A percentile compares a stretch with the other conserved stretches of the same genome.
Evolutionary conservation across 176 grass and related monocot species (phyloP).

Genomic region (Oryza glaberrima): DNA sequence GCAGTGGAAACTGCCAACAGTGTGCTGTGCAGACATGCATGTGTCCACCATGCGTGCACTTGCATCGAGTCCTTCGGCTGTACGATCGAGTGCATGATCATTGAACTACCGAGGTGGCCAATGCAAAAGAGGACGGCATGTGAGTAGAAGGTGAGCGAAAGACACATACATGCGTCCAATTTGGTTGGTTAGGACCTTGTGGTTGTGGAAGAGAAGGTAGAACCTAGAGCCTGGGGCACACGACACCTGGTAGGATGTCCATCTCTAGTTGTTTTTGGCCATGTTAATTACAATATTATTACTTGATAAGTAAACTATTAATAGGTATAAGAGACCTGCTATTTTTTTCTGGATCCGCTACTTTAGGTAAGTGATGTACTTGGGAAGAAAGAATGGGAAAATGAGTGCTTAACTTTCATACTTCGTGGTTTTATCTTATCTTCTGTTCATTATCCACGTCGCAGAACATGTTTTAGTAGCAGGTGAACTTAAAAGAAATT

Average conservation of each 20-base stretch:
- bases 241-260: neutral
- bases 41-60: neutral
- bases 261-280: no score
- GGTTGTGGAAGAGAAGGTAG: neutral
- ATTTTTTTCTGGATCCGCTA: neutral
- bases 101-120: neutral
- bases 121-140: neutral
- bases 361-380: neutral
- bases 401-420: neutral
- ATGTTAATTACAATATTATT: neutral
- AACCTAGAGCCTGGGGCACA: neutral
- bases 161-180: neutral
- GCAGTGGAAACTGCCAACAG: conserved; percentile 1
- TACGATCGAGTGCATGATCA: neutral
- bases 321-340: neutral
- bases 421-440: neutral
- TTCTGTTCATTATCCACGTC: neutral
- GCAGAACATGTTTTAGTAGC: neutral
- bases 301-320: neutral
- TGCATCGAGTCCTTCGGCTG: neutral
- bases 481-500: neutral
- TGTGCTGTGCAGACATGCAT: neutral
- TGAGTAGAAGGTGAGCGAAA: neutral
- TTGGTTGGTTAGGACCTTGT: neutral
- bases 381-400: neutral